phyloP scores from a whole-genome alignment of 371 early-diverging fungal species.

The Mortierella sp. region DNA sequence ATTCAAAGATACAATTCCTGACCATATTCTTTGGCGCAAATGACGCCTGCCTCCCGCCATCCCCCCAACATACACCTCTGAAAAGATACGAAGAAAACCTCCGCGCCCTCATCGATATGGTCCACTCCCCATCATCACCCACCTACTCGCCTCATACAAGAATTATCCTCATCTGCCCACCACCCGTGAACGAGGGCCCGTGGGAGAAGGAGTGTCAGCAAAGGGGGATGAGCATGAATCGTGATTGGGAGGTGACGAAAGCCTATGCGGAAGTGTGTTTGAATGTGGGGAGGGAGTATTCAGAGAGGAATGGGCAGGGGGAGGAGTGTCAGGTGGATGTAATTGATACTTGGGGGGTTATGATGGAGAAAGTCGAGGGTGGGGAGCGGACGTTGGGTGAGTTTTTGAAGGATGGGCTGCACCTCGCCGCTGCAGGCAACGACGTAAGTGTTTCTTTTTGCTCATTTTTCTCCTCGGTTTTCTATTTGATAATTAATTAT shows the following conservation, averaged over 20 bases:
- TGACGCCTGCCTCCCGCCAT: constrained; percentile 74
- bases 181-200: constrained; percentile 74
- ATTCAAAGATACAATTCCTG: constrained; percentile 67
- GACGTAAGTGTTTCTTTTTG: constrained; percentile 45
- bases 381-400: constrained; percentile 35
- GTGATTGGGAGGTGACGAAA: constrained; percentile 61
- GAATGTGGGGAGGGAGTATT: constrained; percentile 63
- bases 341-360: constrained; percentile 35
- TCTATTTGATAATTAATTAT: too few relatives aligned
- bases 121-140: constrained; percentile 66
- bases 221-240: constrained; percentile 61
- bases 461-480: neutral
- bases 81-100: constrained; percentile 72
- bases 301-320: constrained; percentile 13
- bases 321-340: constrained; percentile 33
- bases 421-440: constrained; percentile 72
- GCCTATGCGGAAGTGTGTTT: constrained; percentile 74
- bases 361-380: constrained; percentile 20
- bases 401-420: constrained; percentile 77
- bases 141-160: constrained; percentile 68
- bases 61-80: constrained; percentile 77
- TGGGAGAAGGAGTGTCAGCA: constrained; percentile 63
- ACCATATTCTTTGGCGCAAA: constrained; percentile 90
- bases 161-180: constrained; percentile 83
- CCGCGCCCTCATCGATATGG: constrained; percentile 63